Conservation (phyloP, 345 rosid genomes). For the Xanthoceras sorbifolium region DNA sequence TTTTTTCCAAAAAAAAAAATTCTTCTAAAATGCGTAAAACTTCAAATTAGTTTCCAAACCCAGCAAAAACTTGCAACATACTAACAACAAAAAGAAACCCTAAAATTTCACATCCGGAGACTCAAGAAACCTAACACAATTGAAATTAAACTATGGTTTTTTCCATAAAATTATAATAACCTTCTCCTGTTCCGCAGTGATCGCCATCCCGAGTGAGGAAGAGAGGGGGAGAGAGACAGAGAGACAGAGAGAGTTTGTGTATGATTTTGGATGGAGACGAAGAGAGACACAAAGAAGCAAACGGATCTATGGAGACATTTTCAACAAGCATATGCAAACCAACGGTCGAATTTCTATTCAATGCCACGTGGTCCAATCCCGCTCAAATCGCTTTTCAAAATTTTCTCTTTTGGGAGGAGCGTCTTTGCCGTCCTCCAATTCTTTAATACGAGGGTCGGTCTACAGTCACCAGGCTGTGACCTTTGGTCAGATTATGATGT, state of each 20-base stretch:
- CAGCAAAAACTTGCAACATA: not conserved
- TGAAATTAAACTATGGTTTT: not conserved
- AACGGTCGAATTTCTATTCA: constrained; percentile 63
- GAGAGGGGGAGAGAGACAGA: constrained; percentile 24
- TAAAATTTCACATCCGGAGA: constrained; percentile 9
- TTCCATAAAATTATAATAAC: constrained; percentile 25
- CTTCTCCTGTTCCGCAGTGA: constrained; percentile 69
- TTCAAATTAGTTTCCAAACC: not conserved
- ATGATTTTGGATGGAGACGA: not conserved
- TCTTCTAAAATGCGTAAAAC: not conserved
- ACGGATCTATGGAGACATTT: constrained; percentile 18
- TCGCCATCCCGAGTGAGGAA: constrained; percentile 48
- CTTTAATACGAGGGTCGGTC: not conserved
- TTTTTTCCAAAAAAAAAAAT: not conserved
- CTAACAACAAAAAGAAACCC: constrained; percentile 5
- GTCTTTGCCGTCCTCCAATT: constrained; percentile 13
- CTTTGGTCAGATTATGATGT: not conserved
- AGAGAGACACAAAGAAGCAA: constrained; percentile 13
- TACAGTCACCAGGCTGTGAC: not conserved
- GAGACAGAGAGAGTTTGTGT: constrained; percentile 8
- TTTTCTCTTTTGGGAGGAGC: constrained; percentile 34
- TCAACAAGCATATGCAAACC: constrained; percentile 3
- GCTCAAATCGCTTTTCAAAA: constrained; percentile 24
- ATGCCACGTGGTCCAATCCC: constrained; percentile 51
- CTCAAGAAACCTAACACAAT: not conserved